Base-by-base conservation (phyloP, 1,139 yeast genomes). In the Yamadazyma spencermartinsiae region DNA sequence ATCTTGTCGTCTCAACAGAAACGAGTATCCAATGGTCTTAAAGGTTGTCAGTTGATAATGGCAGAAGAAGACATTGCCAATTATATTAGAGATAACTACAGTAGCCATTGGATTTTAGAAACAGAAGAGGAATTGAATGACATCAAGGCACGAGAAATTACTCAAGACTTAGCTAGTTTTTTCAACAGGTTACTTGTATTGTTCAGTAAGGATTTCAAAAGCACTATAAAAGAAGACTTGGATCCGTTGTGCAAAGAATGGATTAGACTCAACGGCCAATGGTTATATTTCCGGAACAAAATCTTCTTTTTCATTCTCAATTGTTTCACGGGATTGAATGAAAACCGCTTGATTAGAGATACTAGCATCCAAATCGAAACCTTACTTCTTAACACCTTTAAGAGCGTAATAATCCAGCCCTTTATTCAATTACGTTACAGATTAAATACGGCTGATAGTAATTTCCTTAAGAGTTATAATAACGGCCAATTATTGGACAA, bases 261-360 rank as follows among this genome's bases (percentile, higher is more conserved):
- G 69, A 35, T 41, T 4, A 33, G 36, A 21, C 41, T 62, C 3
- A 45, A 48, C 3, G 43, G 42, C 4, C 52, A 54, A 24, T 70
- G 74, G 74, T 20, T 39, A 4, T 65, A 61, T 37, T 70, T 69
- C 47, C 61, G 66, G 39, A 47, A 48, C 20, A 58, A 56, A 26
- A 57, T 69, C 2, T 43, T 69, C 16, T 68, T 49, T 40, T 57
- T 47, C 30, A 24, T 68, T 9, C 34, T 65, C 15, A 54, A 57
- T 16, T 54, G 64, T 20, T 67, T 69, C 38, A 57, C 56, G 17
- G 64, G 68, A 0, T 46, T 68, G 11, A 64, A 63, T 37, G 52
- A 49, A 16, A 45, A 50, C 39, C 45, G 55, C 15, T 48, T 54
- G 12, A 55, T 60, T 14, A 36, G 52, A 4, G 47, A 39, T 4